Percentiles rank a stretch among this genome's conserved stretches.
Conservation (phyloP, 192 early-diverging fungal species). For the Entomortierella chlamydospora region DNA sequence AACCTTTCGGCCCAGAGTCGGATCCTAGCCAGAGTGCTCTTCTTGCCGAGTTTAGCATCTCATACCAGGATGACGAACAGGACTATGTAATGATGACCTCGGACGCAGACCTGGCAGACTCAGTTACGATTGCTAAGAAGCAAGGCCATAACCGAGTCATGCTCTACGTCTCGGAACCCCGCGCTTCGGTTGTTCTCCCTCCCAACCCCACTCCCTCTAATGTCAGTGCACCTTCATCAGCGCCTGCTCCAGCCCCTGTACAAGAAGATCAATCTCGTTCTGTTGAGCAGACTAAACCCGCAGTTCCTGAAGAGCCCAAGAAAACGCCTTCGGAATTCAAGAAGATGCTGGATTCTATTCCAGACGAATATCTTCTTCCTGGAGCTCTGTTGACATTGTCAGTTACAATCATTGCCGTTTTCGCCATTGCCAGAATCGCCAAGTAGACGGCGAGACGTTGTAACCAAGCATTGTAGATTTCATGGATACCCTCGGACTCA, state of each 20-base stretch:
- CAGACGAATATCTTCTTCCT: conserved; percentile 64
- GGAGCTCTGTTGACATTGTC: conserved; percentile 64
- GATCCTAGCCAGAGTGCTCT: conserved; percentile 56
- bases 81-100: conserved; percentile 85
- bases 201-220: background rate
- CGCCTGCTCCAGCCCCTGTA: conserved; percentile 10
- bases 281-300: conserved; percentile 21
- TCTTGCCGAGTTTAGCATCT: conserved; percentile 63
- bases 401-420: conserved; percentile 65
- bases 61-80: conserved; percentile 93
- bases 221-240: conserved; percentile 14
- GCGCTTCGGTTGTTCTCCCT: conserved; percentile 37
- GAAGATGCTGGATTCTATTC: conserved; percentile 46
- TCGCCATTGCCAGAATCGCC: conserved; percentile 54
- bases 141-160: conserved; percentile 82
- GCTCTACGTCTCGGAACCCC: conserved; percentile 66
- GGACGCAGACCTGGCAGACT: conserved; percentile 85
- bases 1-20: conserved; percentile 64
- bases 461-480: background rate
- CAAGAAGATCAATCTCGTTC: conserved; percentile 6
- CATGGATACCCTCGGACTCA: conserved; percentile 25
- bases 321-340: conserved; percentile 45
- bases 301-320: conserved; percentile 31
- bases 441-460: conserved; percentile 14
- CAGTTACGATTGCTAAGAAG: conserved; percentile 83